Conservation (phyloP, 2,329 filamentous ascomycete species). For the Arthrobotrys iridis region DNA sequence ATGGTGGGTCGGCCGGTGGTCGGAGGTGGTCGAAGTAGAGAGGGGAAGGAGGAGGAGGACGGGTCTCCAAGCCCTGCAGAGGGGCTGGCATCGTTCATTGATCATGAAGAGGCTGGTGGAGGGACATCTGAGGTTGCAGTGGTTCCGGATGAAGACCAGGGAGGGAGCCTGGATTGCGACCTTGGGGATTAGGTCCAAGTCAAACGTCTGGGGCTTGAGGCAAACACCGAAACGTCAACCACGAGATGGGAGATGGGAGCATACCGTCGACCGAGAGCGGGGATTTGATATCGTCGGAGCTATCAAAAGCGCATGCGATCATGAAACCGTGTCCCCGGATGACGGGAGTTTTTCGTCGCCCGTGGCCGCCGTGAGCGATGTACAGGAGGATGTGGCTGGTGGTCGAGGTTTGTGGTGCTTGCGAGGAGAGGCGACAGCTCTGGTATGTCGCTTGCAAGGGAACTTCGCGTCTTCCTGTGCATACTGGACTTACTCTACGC, state of each 20-base stretch:
- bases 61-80: constrained; percentile 54
- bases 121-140: constrained; percentile 21
- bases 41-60: constrained; percentile 47
- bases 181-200: not conserved
- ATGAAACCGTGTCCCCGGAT: not conserved
- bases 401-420: not conserved
- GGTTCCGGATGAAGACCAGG: constrained; percentile 8
- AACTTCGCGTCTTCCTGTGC: constrained; percentile 8
- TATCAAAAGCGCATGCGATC: not conserved
- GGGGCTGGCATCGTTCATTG: constrained; percentile 55
- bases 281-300: not conserved
- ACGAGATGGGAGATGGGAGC: not conserved
- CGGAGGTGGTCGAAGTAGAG: constrained; percentile 28
- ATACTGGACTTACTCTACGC: constrained; percentile 18
- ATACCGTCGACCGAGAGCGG: not conserved
- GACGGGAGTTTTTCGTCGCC: too few species aligned
- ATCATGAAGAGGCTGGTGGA: constrained; percentile 51
- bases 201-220: not conserved
- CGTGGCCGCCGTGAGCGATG: not conserved
- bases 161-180: constrained; percentile 10
- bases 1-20: constrained; percentile 34
- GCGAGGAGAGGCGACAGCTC: not conserved
- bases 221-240: not conserved
- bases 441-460: not conserved
- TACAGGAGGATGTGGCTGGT: not conserved